Conservation (phyloP, 192 early-diverging fungal species). For the Allomyces macrogynus region DNA sequence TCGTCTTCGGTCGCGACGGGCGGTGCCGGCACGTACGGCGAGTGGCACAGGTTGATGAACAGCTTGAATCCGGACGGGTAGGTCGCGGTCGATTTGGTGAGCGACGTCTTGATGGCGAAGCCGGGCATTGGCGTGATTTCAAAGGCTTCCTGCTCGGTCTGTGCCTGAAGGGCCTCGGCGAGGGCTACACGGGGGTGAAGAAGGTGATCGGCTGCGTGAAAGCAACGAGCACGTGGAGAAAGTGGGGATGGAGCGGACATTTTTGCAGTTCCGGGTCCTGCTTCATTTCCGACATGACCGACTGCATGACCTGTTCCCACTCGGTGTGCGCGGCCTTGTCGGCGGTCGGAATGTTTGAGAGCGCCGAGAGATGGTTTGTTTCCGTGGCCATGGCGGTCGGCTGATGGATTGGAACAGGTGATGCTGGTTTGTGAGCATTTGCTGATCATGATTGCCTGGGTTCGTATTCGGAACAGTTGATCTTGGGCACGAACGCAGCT, state of each 20-base stretch:
- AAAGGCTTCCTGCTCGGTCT: neutral
- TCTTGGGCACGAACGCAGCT: no score
- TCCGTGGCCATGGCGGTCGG: neutral
- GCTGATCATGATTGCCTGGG: no score
- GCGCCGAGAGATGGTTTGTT: neutral
- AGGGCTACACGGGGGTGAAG: neutral
- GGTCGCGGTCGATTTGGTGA: neutral
- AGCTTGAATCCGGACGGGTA: conserved; percentile 14
- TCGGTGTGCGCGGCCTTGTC: neutral
- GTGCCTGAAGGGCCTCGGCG: neutral
- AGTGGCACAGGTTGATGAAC: conserved; percentile 47
- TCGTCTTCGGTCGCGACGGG: conserved; percentile 38
- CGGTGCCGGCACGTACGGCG: conserved; percentile 25
- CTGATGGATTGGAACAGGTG: no score
- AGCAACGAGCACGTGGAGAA: no score
- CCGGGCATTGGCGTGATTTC: neutral
- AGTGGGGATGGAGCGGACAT: neutral
- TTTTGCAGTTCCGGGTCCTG: no score
- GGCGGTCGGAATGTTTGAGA: neutral
- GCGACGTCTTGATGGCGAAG: neutral
- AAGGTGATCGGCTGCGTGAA: neutral
- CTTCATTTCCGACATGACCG: neutral
- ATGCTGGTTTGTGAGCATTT: no score
- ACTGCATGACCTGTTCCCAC: neutral
- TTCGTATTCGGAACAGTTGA: no score